These are phyloP conservation scores for Cladosporium sp. DNA, from an alignment of 2,329 filamentous ascomycete genomes.

Conservation along the genomic window DNA sequence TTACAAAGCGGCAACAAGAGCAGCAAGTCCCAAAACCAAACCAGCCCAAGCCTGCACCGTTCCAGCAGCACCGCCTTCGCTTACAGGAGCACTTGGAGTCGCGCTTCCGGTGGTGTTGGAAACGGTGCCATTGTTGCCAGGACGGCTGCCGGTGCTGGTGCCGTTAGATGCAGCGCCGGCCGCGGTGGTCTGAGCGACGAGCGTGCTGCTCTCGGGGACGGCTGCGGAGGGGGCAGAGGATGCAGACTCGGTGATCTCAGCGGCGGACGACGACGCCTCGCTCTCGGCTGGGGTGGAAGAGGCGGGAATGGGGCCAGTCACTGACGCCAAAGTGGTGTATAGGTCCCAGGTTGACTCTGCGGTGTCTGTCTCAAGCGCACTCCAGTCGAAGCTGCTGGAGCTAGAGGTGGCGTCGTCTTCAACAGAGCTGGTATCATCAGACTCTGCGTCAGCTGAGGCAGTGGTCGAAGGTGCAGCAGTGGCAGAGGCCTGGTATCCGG, in stretches of 20 bases:
- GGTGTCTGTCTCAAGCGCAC: slow-evolving; percentile 12
- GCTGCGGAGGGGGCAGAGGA: slow-evolving; percentile 1
- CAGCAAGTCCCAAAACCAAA: slow-evolving; percentile 15
- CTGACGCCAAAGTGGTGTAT: slow-evolving; percentile 13
- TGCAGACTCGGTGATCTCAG: slow-evolving; percentile 5
- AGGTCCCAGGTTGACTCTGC: slow-evolving; percentile 16
- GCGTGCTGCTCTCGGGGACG: slow-evolving; percentile 7
- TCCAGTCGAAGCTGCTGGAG: slow-evolving; percentile 11
- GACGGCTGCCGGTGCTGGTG: slow-evolving; percentile 5
- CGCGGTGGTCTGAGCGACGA: slow-evolving; percentile 9
- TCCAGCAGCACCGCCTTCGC: slow-evolving; percentile 10
- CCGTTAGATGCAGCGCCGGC: slow-evolving; percentile 10
- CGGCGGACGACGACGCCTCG: slow-evolving; percentile 5
- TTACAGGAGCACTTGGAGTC: slow-evolving; percentile 11
- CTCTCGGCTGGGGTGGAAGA: slow-evolving; percentile 1
- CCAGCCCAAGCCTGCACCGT: slow-evolving; percentile 12
- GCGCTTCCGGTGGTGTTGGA: slow-evolving; percentile 2
- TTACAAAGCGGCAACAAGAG: slow-evolving; percentile 15
- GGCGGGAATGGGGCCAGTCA: slow-evolving; percentile 2
- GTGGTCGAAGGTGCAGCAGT: slow-evolving; percentile 13
- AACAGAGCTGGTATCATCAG: not conserved
- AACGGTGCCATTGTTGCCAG: slow-evolving; percentile 10
- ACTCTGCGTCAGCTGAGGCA: slow-evolving; percentile 7
- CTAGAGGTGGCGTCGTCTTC: not conserved
- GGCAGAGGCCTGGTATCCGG: slow-evolving; percentile 25